Evolutionary conservation across 148 eudicot genomes (phyloP).

Genomic region (Chenopodium suecicum): DNA sequence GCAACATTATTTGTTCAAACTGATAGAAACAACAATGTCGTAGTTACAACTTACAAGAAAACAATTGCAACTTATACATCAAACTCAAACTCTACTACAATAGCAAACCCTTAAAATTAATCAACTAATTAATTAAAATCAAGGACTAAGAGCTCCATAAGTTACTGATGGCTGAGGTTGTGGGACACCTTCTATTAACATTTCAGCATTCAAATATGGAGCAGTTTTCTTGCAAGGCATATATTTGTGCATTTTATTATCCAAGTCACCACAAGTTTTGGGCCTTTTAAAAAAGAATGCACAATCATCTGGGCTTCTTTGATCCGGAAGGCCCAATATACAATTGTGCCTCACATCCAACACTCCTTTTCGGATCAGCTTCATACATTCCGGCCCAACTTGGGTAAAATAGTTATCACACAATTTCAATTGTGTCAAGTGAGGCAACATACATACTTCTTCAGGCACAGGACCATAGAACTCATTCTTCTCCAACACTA

Average conservation of each 20-base stretch:
- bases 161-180: constrained; percentile 8
- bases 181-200: background rate
- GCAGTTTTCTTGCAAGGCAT: constrained; percentile 35
- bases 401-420: constrained; percentile 44
- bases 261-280: constrained; percentile 22
- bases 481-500: constrained; percentile 33
- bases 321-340: constrained; percentile 35
- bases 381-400: constrained; percentile 50
- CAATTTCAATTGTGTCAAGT: constrained; percentile 27
- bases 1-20: background rate
- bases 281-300: constrained; percentile 26
- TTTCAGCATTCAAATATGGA: constrained; percentile 11
- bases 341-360: constrained; percentile 43
- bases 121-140: background rate
- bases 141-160: constrained; percentile 25
- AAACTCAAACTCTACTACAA: background rate
- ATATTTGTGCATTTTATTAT: background rate
- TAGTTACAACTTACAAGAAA: background rate
- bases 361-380: constrained; percentile 24
- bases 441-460: constrained; percentile 30
- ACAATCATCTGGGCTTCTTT: constrained; percentile 30
- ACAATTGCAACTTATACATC: background rate
- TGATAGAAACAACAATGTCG: background rate
- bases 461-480: constrained; percentile 45
- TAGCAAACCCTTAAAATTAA: no score